These are phyloP conservation scores for Telopea speciosissima DNA, from an alignment of 177 flowering plant species.

Conservation along the genomic window DNA sequence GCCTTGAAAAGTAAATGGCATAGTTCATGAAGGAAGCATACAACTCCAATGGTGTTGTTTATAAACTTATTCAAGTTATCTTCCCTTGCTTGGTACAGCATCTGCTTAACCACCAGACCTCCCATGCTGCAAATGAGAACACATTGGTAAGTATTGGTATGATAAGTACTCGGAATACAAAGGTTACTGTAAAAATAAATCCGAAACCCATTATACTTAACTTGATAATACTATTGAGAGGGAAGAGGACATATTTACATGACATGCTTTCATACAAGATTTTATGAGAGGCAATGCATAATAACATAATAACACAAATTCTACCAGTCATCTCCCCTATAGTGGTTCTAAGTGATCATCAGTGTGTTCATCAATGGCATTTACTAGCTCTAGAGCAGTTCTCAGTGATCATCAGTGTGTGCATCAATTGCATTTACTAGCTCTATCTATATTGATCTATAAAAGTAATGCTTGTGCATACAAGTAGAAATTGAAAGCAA, in stretches of 20 bases:
- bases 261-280: background rate
- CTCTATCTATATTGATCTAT: background rate
- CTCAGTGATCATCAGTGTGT: background rate
- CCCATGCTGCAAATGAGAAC: conserved; percentile 75
- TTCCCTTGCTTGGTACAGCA: conserved; percentile 71
- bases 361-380: no score
- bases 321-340: background rate
- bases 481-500: background rate
- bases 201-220: conserved; percentile 78
- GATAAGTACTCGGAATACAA: conserved; percentile 19
- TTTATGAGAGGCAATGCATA: background rate
- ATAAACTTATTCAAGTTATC: conserved; percentile 56
- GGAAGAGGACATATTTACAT: background rate
- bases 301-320: background rate
- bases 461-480: background rate
- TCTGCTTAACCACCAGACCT: conserved; percentile 96
- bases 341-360: no score
- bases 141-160: conserved; percentile 5
- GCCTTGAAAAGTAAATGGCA: conserved; percentile 11
- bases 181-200: conserved; percentile 23
- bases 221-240: background rate
- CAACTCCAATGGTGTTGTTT: conserved; percentile 83
- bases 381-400: no score
- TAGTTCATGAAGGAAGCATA: conserved; percentile 38
- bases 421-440: background rate